Base-by-base conservation (phyloP, 768 basidiomycete species). In the Leccinum subgranulosum region DNA sequence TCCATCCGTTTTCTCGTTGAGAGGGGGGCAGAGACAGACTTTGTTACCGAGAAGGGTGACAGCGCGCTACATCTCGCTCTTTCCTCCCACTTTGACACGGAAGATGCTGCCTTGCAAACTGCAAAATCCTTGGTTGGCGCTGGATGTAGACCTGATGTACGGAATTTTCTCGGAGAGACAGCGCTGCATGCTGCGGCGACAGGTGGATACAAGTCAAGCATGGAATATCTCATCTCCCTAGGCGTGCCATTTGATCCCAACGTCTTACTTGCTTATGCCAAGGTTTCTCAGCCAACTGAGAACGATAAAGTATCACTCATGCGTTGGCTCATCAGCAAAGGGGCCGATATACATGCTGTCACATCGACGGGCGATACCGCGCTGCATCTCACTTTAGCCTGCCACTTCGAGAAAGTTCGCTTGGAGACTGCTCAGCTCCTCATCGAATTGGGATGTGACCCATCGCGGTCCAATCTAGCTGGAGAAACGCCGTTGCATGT, bases 401-500 rank as follows among this genome's bases (percentile, higher is more conserved):
- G 11, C n/a, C 11, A 43, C 15, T 25, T 33, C 2, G 39, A 45
- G 25, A 2, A 19, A 2, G 4, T 23, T 17, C 36, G 55, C 25
- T 23, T 57, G 33, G 41, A 29, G 17, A 54, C 31, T 9, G 45
- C 43, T 11, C 41, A 23, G 19, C 8, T 54, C 12, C 56, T 57
- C 33, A 15, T 57, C 9, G 51, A 43, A 5, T 53, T 23, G 8
- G 55, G 55, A 27, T 56, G 51, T 15, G 17, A 53, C 14, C 23
- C 51, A 23, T 53, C 19, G 15, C 36, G 25, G 7, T 15, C 55
- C 21, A 56, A 56, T 53, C 21, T 19, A 12, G 29, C 41, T 15
- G 51, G 51, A n/a, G 23, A 57, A 57, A 53, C 31, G 14, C 9
- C 51, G 15, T 15, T 53, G 8, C 56, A 57, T 21, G 56, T 54